Evolutionary conservation across 2,329 filamentous ascomycete genomes (phyloP), one percentile per base, ranked within the genome.

Genomic region (Colletotrichum orchidophilum): DNA sequence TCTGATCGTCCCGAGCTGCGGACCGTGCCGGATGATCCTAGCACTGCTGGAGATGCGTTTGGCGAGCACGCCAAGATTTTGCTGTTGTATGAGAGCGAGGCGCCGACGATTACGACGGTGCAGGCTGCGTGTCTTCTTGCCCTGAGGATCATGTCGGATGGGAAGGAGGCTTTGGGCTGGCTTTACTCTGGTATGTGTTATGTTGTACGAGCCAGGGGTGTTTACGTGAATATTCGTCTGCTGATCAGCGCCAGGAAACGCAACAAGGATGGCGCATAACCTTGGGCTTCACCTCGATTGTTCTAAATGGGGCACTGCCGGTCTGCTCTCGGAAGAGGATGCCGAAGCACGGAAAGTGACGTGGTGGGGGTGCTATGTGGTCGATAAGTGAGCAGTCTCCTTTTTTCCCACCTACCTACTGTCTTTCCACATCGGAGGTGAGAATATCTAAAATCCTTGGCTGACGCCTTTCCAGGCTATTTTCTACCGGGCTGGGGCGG

Each of bases 241-340:
- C 13, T 53, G 1, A 31, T 26, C 12, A 49, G 3, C 2, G 3
- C 29, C 12, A 75, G 75, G 76, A 2, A 77, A 73, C 9, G 76
- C 76, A 0, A 75, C 75, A 1, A 71, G 76, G 11, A 77, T 77
- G 76, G 76, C 76, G 0, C 70, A 71, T 27, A 77, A 76, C 33
- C 72, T 77, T 0, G 76, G 76, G 3, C 70, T 77, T 9, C 70
- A 77, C 9, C 24, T 77, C 0, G 76, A 77, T 21, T 74, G 71
- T 31, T 70, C 73, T 3, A 50, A 70, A 11, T 75, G 72, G 71
- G 66, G 71, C 0, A 29, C 58, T 11, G 49, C 58, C 1, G 73
- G 71, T 1, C 12, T 68, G 11, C 50, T 76, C 1, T 62, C 64
- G 0, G 65, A 73, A 53, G 67, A 74, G 1, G 76, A 77, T 1